Evolutionary conservation across 371 early-diverging fungal species (phyloP).

Genomic region (Chytridium lagenaria): DNA sequence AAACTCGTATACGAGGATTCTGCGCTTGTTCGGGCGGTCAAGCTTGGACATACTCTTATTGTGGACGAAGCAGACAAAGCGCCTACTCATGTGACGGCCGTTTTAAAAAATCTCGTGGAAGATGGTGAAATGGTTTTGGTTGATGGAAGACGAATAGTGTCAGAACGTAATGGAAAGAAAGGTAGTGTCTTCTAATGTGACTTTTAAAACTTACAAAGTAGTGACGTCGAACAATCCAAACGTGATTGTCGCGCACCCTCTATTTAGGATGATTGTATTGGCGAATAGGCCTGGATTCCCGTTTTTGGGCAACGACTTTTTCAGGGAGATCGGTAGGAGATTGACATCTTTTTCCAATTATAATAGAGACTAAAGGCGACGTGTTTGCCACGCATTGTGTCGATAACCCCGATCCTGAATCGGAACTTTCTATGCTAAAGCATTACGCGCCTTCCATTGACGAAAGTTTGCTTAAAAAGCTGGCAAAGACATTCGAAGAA

Average conservation of each 20-base stretch:
- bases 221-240: too few relatives aligned
- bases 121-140: conserved; percentile 86
- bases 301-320: conserved; percentile 85
- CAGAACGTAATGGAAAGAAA: conserved; percentile 12
- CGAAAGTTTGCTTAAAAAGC: conserved; percentile 67
- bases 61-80: conserved; percentile 91
- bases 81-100: conserved; percentile 81
- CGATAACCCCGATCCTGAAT: conserved; percentile 79
- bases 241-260: conserved; percentile 67
- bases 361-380: conserved; percentile 20
- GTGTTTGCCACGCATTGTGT: conserved; percentile 69
- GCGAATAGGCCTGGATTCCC: conserved; percentile 84
- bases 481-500: conserved; percentile 78
- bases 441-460: conserved; percentile 78
- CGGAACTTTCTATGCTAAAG: conserved; percentile 68
- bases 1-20: conserved; percentile 79
- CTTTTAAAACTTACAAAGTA: too few relatives aligned
- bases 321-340: conserved; percentile 81
- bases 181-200: not conserved
- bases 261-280: conserved; percentile 84
- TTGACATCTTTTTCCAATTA: conserved; percentile 10
- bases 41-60: conserved; percentile 74
- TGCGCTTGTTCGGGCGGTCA: conserved; percentile 74
- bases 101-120: conserved; percentile 79
- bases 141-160: conserved; percentile 80